Percentiles rank a stretch among this genome's conserved stretches.
phyloP scores from a whole-genome alignment of 371 early-diverging fungal genomes.

The Mortierella sp. region DNA sequence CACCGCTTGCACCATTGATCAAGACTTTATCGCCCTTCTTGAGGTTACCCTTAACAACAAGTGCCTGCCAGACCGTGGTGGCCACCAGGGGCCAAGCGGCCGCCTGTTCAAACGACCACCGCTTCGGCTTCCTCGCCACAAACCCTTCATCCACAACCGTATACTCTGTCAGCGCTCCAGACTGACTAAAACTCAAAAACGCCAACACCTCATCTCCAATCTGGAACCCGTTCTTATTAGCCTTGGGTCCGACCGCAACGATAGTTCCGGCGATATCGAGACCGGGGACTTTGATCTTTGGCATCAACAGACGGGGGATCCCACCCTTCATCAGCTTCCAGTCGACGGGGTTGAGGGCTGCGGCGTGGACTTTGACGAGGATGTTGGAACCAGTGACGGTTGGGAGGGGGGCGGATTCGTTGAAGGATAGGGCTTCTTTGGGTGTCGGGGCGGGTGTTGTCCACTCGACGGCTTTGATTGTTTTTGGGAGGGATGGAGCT shows the following conservation, averaged over 20 bases:
- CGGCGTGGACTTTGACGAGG: slow-evolving; percentile 68
- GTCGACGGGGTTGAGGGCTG: slow-evolving; percentile 76
- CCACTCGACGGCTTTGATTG: slow-evolving; percentile 60
- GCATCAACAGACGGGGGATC: slow-evolving; percentile 22
- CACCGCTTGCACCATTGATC: slow-evolving; percentile 62
- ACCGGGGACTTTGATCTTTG: slow-evolving; percentile 44
- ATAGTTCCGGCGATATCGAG: slow-evolving; percentile 58
- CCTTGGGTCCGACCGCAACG: slow-evolving; percentile 51
- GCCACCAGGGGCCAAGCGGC: slow-evolving; percentile 65
- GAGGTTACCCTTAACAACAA: slow-evolving; percentile 37
- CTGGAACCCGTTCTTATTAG: slow-evolving; percentile 29
- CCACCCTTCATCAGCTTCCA: slow-evolving; percentile 62
- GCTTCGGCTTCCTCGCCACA: slow-evolving; percentile 53
- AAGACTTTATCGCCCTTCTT: slow-evolving; percentile 53
- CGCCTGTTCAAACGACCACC: slow-evolving; percentile 60
- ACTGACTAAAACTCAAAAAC: slow-evolving; percentile 18
- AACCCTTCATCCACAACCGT: slow-evolving; percentile 33
- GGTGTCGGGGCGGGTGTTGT: slow-evolving; percentile 27
- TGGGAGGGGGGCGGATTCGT: slow-evolving; percentile 30
- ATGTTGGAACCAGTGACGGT: slow-evolving; percentile 57
- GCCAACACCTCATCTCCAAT: slow-evolving; percentile 60
- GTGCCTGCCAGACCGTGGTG: slow-evolving; percentile 61
- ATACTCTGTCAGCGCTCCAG: slow-evolving; percentile 47
- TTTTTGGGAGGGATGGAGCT: slow-evolving; percentile 51
- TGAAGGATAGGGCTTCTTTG: slow-evolving; percentile 31